A percentile compares a stretch with the other conserved stretches of the same genome.
Evolutionary conservation across 202 grass and related monocot species (phyloP).

Genomic region (Schoenoplectus tabernaemontani): DNA sequence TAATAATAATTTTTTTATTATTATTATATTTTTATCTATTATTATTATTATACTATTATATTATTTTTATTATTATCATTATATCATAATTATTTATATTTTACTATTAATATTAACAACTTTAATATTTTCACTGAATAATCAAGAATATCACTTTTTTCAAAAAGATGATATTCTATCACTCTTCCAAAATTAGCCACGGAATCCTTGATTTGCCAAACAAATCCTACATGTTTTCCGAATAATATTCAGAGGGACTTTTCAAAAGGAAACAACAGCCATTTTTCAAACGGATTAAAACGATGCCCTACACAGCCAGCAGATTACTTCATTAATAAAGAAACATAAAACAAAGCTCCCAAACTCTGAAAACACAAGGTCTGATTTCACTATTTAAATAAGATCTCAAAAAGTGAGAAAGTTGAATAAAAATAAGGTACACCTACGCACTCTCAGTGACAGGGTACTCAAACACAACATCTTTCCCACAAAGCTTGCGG

Average conservation of each 20-base stretch:
- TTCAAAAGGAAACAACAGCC: background rate
- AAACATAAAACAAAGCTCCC: background rate
- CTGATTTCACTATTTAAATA: slow-evolving; percentile 10
- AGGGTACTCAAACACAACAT: slow-evolving; percentile 57
- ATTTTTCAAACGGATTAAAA: background rate
- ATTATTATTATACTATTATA: too few relatives aligned
- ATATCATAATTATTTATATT: too few relatives aligned
- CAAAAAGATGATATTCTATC: too few relatives aligned
- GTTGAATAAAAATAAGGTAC: background rate
- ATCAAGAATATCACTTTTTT: too few relatives aligned
- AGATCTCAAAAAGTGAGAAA: background rate
- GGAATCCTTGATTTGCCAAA: too few relatives aligned
- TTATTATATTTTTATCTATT: too few relatives aligned
- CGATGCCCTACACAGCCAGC: background rate
- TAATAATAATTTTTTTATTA: too few relatives aligned
- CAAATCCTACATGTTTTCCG: background rate
- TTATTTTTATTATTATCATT: too few relatives aligned
- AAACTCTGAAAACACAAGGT: slow-evolving; percentile 1
- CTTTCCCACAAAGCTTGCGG: slow-evolving; percentile 48
- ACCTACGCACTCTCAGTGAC: slow-evolving; percentile 25
- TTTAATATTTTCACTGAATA: too few relatives aligned
- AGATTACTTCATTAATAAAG: background rate
- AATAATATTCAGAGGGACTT: background rate
- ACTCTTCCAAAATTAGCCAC: too few relatives aligned
- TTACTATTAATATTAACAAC: too few relatives aligned